Base-by-base conservation (phyloP, 2,329 filamentous ascomycete species). In the Fusarium hainanense region DNA sequence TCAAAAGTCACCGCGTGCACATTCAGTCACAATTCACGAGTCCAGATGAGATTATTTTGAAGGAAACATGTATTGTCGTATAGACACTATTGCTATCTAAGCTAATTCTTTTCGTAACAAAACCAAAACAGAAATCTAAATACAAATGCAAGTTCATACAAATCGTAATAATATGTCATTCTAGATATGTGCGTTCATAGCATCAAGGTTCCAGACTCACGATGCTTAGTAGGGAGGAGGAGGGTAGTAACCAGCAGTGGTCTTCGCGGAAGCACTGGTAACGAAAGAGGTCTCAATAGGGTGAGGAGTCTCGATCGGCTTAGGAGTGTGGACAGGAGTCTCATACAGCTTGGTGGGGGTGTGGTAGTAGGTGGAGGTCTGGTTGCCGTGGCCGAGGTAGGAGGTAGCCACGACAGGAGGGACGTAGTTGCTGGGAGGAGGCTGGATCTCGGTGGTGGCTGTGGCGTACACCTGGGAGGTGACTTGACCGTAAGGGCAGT, bases 381-480 rank as follows among this genome's bases (percentile, higher is more conserved):
- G 58, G 58, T 63, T 62, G 7, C 58, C 60, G 4, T 48, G 62
- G n/a, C 4, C 20, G 12, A 48, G 18, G 23, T 51, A 52, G 9
- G 49, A 32, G 23, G 55, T 66, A 3, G 63, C 47, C 5, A 66
- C 40, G 13, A 30, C 34, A 5, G 54, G 54, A 34, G 63, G 63
- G 14, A 21, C 12, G 1, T 11, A 23, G 34, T 66, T 40, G 25
- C 46, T 49, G 3, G 63, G 37, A 18, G 34, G 34, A 12, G 63
- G 54, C 43, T 59, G 42, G 16, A 68, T 27, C 16, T 64, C 54
- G 4, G 63, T 66, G 9, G 63, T 66, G 13, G 63, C 63, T 3
- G 66, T 69, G 4, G 66, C 66, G 52, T 69, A 69, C n/a, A 69
- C 62, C 1, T 57, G 51, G 4, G 56, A 63, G 4, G 61, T 54